These are phyloP conservation scores for Tylopilus plumbeoviolaceoides DNA, from an alignment of 768 basidiomycete genomes.

Conservation along the genomic window DNA sequence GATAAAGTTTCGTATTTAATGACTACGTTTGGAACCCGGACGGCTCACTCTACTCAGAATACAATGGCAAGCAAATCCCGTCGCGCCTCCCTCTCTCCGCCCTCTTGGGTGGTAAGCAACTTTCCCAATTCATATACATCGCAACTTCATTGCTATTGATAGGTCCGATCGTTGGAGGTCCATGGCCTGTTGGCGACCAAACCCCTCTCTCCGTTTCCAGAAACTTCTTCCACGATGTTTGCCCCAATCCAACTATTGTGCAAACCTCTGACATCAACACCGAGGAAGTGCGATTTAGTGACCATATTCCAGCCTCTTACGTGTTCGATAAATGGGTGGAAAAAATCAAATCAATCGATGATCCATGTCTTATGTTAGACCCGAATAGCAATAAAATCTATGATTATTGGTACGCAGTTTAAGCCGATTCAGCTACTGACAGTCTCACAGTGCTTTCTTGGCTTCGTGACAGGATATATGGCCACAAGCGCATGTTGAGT, in stretches of 20 bases:
- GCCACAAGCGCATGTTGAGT: slow-evolving; percentile 30
- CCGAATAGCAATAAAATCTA: slow-evolving; percentile 27
- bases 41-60: slow-evolving; percentile 34
- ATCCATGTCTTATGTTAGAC: slow-evolving; percentile 39
- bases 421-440: neutral
- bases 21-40: slow-evolving; percentile 40
- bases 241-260: slow-evolving; percentile 36
- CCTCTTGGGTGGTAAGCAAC: slow-evolving; percentile 34
- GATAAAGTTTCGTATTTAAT: slow-evolving; percentile 38
- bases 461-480: slow-evolving; percentile 30
- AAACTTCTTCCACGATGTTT: slow-evolving; percentile 39
- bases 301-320: slow-evolving; percentile 21
- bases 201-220: slow-evolving; percentile 35
- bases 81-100: slow-evolving; percentile 40
- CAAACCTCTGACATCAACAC: slow-evolving; percentile 26
- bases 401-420: slow-evolving; percentile 33
- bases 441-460: neutral
- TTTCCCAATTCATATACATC: neutral
- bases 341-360: slow-evolving; percentile 31
- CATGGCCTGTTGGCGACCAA: slow-evolving; percentile 30
- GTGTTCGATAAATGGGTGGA: slow-evolving; percentile 40
- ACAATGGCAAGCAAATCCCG: slow-evolving; percentile 35
- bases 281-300: slow-evolving; percentile 25
- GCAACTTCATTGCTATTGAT: neutral
- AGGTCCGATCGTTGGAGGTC: slow-evolving; percentile 42